Conservation (phyloP, 139 green algal species). For the Coelastrella sp. region DNA sequence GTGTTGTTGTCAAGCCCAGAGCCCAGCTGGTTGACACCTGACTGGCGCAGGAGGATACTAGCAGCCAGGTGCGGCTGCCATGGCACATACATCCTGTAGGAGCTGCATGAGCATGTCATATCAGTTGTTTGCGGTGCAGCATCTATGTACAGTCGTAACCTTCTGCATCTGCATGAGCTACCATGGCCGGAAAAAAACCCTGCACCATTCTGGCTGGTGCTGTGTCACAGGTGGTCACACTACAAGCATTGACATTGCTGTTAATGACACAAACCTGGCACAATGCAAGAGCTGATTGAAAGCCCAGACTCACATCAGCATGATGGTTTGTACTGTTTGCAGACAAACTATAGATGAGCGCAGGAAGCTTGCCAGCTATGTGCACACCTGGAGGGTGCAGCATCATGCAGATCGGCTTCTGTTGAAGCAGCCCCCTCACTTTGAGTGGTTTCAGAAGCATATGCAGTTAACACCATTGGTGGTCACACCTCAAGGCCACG, state of each 20-base stretch:
- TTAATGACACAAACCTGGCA: no score
- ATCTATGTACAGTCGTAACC: no score
- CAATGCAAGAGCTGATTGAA: no score
- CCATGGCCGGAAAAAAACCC: no score
- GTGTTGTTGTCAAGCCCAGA: constrained; percentile 28
- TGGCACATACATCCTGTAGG: neutral
- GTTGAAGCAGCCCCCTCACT: neutral
- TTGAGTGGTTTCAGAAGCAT: constrained; percentile 22
- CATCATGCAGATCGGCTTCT: neutral
- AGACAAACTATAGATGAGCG: constrained; percentile 36
- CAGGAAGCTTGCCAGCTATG: neutral
- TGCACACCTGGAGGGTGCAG: constrained; percentile 8
- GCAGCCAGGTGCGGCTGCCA: constrained; percentile 2
- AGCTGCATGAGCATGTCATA: neutral
- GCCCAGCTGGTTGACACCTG: constrained; percentile 41
- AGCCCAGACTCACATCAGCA: neutral
- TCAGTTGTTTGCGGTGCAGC: neutral
- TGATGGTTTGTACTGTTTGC: neutral
- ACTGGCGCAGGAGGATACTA: constrained; percentile 26
- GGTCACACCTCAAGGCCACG: constrained; percentile 4
- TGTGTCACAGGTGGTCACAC: no score
- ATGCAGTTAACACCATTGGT: neutral
- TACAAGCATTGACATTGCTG: no score
- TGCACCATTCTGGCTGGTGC: no score
- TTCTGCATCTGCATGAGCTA: no score